phyloP scores from a whole-genome alignment of 2,329 filamentous ascomycete species.

The Zasmidium angulare region DNA sequence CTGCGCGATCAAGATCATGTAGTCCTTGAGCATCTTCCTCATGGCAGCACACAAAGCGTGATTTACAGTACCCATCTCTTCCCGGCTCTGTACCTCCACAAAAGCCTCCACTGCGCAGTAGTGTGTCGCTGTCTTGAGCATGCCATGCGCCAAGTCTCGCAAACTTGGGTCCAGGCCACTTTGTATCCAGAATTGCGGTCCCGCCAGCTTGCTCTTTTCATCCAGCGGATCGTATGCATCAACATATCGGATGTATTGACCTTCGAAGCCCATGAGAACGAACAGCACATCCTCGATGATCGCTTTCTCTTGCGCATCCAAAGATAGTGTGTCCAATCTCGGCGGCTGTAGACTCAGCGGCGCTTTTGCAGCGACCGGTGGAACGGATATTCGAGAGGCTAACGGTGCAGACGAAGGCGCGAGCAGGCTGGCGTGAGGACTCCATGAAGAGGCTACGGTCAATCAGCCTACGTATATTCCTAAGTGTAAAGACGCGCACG shows the following conservation, averaged over 20 bases:
- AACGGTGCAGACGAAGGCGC: constrained; percentile 69
- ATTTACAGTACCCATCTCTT: constrained; percentile 91
- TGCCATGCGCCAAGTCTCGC: constrained; percentile 79
- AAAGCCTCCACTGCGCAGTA: constrained; percentile 90
- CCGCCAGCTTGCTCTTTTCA: constrained; percentile 82
- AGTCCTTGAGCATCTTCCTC: constrained; percentile 87
- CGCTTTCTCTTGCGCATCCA: constrained; percentile 80
- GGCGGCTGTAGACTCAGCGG: constrained; percentile 68
- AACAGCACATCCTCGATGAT: constrained; percentile 90
- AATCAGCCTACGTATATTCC: constrained; percentile 5
- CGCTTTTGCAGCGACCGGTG: constrained; percentile 63
- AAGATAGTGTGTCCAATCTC: constrained; percentile 67
- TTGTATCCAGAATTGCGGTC: constrained; percentile 76
- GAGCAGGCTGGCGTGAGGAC: constrained; percentile 73
- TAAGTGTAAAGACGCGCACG: constrained; percentile 3
- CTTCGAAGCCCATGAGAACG: constrained; percentile 97
- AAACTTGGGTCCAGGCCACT: constrained; percentile 87
- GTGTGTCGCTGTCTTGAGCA: constrained; percentile 92
- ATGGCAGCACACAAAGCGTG: constrained; percentile 96
- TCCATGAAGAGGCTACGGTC: constrained; percentile 59
- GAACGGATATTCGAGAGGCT: constrained; percentile 64
- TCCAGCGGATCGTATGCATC: constrained; percentile 78
- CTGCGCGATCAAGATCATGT: constrained; percentile 87
- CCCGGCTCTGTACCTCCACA: constrained; percentile 88
- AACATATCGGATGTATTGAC: constrained; percentile 89